Evolutionary conservation across 1,139 yeast species (phyloP).

Genomic region (Saccharomycopsis phalli): DNA sequence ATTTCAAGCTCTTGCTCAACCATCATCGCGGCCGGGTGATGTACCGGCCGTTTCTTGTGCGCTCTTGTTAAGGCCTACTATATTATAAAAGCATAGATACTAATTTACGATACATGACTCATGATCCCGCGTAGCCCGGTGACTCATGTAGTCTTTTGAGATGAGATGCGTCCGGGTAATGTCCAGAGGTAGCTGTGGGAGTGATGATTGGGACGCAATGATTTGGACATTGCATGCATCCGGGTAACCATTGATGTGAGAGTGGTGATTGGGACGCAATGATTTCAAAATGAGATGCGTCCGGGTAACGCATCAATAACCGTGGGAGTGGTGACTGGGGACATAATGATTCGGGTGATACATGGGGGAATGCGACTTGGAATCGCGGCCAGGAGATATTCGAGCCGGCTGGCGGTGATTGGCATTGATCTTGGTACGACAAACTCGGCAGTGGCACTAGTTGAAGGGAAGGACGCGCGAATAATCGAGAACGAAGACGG

Average conservation of each 20-base stretch:
- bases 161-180: no score
- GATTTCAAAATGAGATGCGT: no score
- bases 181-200: no score
- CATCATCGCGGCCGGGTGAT: neutral
- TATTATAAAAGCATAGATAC: neutral
- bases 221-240: no score
- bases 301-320: no score
- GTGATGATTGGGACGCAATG: no score
- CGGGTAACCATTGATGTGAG: no score
- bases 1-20: conserved; percentile 7
- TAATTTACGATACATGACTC: neutral
- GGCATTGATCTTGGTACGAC: conserved; percentile 81
- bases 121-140: neutral
- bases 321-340: no score
- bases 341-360: no score
- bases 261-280: no score
- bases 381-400: no score
- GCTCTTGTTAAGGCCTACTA: neutral
- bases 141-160: neutral
- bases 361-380: no score
- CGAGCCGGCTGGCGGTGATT: conserved; percentile 33
- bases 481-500: conserved; percentile 66
- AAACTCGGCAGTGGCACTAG: conserved; percentile 70
- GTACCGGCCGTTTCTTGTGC: neutral
- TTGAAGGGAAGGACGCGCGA: conserved; percentile 34